Base-by-base conservation (phyloP, 306 rosid species). In the Fragaria ananassa region DNA sequence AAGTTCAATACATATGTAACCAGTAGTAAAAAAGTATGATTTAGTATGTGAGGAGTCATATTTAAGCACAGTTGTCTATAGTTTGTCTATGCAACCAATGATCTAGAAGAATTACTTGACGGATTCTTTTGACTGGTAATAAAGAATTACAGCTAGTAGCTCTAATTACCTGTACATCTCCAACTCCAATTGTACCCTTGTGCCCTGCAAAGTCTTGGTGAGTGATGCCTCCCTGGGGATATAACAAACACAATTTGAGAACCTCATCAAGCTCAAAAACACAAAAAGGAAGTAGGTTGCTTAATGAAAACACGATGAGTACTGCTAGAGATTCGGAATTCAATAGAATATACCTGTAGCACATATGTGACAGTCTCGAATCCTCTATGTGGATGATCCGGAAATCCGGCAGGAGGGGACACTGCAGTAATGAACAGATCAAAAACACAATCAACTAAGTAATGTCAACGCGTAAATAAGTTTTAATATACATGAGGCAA, bases 161-260 rank as follows among this genome's bases (percentile, higher is more conserved):
- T 61, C 13, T 9, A 66, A 12, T 44, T 85, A 93, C 98, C 93
- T 93, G 98, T 72, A 94, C 96, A 82, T 95, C 97, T 57, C 99
- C 98, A 0, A 84, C 61, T 71, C 89, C 46, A 70, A 95, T 92
- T 31, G 99, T 92, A 63, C 97, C 99, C 92, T 76, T 90, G 71
- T 89, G 97, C 10, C 99, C 99, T 41, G 97, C 90, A 87, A 92
- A 92, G 84, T 95, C 99, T 89, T 92, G 97, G 80, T 95, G 98
- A 80, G 97, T 92, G 14, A 95, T 87, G 47, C 87, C 93, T 81
- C 97, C 98, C 97, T 94, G 76, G 71, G 84, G 78, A 76, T 50
- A 69, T 17, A n/a, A 45, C 57, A 4, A 44, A 11, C 27, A 1
- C 19, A 58, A 10, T 2, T 57, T 74, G 4, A 58, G 11, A 39